phyloP scores from a whole-genome alignment of 2,329 filamentous ascomycete species.

The Myriosclerotinia duriaeana region DNA sequence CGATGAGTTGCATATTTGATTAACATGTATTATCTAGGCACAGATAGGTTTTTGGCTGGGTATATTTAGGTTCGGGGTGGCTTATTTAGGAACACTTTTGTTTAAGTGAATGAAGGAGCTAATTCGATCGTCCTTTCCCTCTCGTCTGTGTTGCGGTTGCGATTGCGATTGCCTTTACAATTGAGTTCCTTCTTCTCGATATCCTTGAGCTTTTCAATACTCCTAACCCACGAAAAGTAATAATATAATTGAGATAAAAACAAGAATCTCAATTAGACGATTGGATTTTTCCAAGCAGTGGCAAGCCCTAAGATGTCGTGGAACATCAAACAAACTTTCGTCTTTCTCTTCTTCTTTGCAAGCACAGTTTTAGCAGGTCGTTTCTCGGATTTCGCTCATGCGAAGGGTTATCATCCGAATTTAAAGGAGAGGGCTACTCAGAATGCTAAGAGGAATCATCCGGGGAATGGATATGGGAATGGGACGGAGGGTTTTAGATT shows the following conservation, averaged over 20 bases:
- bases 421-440: not conserved
- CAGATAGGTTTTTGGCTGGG: not conserved
- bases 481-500: not conserved
- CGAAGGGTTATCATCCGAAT: slow-evolving; percentile 2
- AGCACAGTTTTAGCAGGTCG: not conserved
- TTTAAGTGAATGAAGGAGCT: not conserved
- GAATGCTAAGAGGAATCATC: not conserved
- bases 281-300: not conserved
- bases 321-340: not conserved
- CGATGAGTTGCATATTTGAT: not conserved
- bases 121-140: not conserved
- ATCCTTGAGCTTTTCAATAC: not conserved
- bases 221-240: not conserved
- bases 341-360: not conserved
- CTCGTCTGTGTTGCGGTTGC: not conserved
- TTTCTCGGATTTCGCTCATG: slow-evolving; percentile 9
- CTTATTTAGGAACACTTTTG: not conserved
- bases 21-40: not conserved
- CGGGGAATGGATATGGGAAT: not conserved
- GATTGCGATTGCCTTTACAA: not conserved
- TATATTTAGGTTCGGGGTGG: not conserved
- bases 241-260: not conserved
- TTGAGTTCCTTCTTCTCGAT: not conserved
- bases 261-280: not conserved
- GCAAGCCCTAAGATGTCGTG: not conserved